These are phyloP conservation scores for Ziziphus jujuba DNA, from an alignment of 306 rosid species.

Conservation along the genomic window DNA sequence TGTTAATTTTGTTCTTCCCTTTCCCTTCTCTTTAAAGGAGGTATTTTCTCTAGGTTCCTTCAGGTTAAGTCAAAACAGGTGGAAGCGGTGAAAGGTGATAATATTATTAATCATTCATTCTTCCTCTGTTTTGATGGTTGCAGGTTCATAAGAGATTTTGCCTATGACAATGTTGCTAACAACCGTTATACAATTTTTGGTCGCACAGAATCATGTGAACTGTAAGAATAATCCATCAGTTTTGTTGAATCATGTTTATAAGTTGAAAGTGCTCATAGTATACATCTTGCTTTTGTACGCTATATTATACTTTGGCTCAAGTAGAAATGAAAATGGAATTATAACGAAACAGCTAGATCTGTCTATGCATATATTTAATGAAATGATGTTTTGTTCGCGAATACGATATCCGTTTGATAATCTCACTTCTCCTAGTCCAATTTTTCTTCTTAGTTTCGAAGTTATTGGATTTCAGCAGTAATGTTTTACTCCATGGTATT, in stretches of 20 bases:
- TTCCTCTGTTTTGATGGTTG: slow-evolving; percentile 22
- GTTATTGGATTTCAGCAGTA: too few species aligned
- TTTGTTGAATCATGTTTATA: background rate
- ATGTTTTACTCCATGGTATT: too few species aligned
- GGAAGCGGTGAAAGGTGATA: slow-evolving; percentile 6
- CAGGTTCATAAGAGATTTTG: slow-evolving; percentile 76
- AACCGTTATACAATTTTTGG: slow-evolving; percentile 85
- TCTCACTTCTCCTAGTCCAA: too few species aligned
- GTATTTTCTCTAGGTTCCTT: background rate
- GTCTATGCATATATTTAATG: background rate
- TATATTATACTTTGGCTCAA: background rate
- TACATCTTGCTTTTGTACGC: slow-evolving; percentile 5
- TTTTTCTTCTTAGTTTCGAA: too few species aligned
- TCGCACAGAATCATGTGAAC: slow-evolving; percentile 83
- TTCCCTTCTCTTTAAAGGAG: background rate
- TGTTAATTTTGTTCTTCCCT: background rate
- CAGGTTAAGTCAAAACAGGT: slow-evolving; percentile 3
- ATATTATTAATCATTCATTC: background rate
- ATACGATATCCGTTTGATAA: background rate
- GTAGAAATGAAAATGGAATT: slow-evolving; percentile 14
- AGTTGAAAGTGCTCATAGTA: slow-evolving; percentile 15
- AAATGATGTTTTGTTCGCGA: background rate
- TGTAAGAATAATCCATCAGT: slow-evolving; percentile 33
- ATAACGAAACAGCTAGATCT: slow-evolving; percentile 20
- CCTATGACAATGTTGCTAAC: slow-evolving; percentile 86